Percentiles rank a stretch among this genome's conserved stretches.
Conservation (phyloP, 106 monocot genomes). For the Xerophyta viscosa region DNA sequence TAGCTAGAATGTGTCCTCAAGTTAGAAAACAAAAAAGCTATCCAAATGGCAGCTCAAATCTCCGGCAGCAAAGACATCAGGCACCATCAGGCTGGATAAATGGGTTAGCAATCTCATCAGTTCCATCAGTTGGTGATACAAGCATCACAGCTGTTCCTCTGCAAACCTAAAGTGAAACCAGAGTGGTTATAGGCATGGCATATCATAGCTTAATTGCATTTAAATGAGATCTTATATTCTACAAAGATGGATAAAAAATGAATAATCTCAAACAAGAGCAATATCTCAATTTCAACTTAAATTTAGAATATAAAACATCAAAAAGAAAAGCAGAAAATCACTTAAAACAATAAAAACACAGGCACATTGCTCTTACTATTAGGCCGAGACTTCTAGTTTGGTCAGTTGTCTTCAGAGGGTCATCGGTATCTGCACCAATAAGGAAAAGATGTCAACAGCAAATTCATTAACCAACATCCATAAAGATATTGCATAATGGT, state of each 20-base stretch:
- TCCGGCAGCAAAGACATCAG: background rate
- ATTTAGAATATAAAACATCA: too few species aligned
- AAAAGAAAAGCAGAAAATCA: background rate
- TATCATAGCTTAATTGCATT: too few species aligned
- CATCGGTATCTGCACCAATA: conserved; percentile 71
- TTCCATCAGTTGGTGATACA: conserved; percentile 46
- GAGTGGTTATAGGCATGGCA: background rate
- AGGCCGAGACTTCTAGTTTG: conserved; percentile 83
- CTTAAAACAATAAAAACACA: background rate
- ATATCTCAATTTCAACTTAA: too few species aligned
- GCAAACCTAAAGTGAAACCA: conserved; percentile 20
- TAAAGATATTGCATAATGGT: too few species aligned
- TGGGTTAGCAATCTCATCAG: conserved; percentile 47
- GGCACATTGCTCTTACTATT: conserved; percentile 42
- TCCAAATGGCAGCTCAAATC: background rate
- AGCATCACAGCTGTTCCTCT: conserved; percentile 51
- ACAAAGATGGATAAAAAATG: too few species aligned
- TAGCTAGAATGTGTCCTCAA: too few species aligned
- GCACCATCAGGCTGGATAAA: conserved; percentile 37
- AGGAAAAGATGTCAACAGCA: background rate
- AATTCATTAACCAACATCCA: too few species aligned
- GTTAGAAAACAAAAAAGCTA: background rate
- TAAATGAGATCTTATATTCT: too few species aligned
- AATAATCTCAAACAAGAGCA: too few species aligned
- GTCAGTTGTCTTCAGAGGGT: conserved; percentile 86